These are phyloP conservation scores for Penicillium sp. DNA, from an alignment of 2,329 filamentous ascomycete species.

Conservation along the genomic window DNA sequence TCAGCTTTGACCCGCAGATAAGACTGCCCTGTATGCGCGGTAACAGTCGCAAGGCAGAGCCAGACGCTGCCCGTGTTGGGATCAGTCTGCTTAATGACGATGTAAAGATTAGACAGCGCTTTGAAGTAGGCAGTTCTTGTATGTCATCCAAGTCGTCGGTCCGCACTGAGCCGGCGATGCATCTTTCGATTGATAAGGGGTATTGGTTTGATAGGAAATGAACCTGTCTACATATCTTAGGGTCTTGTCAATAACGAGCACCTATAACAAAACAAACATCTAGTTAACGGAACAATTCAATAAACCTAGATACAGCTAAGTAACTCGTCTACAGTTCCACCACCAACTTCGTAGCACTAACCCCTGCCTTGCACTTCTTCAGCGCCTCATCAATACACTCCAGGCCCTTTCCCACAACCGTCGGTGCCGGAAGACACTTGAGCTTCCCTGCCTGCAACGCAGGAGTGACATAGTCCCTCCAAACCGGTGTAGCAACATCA, in stretches of 20 bases:
- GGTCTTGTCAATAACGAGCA: too few relatives aligned
- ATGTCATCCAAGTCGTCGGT: slow-evolving; percentile 2
- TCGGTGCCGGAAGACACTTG: slow-evolving; percentile 30
- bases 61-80: not conserved
- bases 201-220: slow-evolving; percentile 12
- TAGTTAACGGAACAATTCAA: too few relatives aligned
- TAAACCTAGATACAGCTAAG: too few relatives aligned
- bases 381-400: slow-evolving; percentile 34
- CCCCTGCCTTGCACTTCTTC: slow-evolving; percentile 33
- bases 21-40: slow-evolving; percentile 24
- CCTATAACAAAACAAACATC: not conserved
- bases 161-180: slow-evolving; percentile 10
- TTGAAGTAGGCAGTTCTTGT: not conserved
- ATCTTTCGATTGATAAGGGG: slow-evolving; percentile 13
- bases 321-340: too few relatives aligned
- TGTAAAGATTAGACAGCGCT: not conserved
- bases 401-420: slow-evolving; percentile 37
- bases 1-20: slow-evolving; percentile 39
- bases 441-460: slow-evolving; percentile 27
- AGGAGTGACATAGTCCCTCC: slow-evolving; percentile 24
- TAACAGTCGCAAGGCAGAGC: not conserved
- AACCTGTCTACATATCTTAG: too few relatives aligned
- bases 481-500: slow-evolving; percentile 25
- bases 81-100: not conserved
- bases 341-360: slow-evolving; percentile 38